Percentiles rank a stretch among this genome's conserved stretches.
Evolutionary conservation across 768 basidiomycete genomes (phyloP).

Genomic region (Amanita subjunquillea): DNA sequence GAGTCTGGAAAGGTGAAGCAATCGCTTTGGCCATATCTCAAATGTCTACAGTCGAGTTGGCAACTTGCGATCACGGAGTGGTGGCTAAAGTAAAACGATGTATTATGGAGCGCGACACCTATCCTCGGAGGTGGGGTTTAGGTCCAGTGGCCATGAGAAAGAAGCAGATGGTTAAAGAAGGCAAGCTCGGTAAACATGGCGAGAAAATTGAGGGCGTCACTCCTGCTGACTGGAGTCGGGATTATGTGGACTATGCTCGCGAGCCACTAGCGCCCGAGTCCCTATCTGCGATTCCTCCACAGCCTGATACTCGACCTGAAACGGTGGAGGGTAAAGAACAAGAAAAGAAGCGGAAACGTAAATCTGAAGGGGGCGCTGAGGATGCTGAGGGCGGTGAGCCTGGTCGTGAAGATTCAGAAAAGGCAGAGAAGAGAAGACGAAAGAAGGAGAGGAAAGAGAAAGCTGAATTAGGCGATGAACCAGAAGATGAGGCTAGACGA

Average conservation of each 20-base stretch:
- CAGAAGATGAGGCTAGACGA: conserved; percentile 45
- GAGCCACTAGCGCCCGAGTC: conserved; percentile 25
- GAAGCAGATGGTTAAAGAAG: conserved; percentile 98
- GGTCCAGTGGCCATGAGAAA: conserved; percentile 96
- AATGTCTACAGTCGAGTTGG: conserved; percentile 98
- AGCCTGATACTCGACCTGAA: conserved; percentile 14
- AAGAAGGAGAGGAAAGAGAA: conserved; percentile 58
- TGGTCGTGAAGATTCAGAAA: conserved; percentile 32
- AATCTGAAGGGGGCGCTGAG: conserved; percentile 38
- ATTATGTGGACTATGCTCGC: conserved; percentile 89
- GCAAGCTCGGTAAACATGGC: conserved; percentile 92
- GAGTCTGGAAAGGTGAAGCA: conserved; percentile 55
- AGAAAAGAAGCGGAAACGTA: conserved; percentile 77
- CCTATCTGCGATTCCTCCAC: not conserved
- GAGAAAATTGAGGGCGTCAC: conserved; percentile 82
- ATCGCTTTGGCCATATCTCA: conserved; percentile 92
- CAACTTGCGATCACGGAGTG: conserved; percentile 96
- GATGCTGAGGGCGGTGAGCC: conserved; percentile 24
- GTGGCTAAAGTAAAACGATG: conserved; percentile 99
- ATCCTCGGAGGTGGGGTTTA: conserved; percentile 96
- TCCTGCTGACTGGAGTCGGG: conserved; percentile 82
- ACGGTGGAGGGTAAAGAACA: conserved; percentile 18
- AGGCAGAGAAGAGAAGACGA: conserved; percentile 45
- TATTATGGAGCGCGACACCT: conserved; percentile 99
- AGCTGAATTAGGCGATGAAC: conserved; percentile 30